These are phyloP conservation scores for Cylindrotheca closterium DNA, from an alignment of 108 stramenopile genomes.

Conservation along the genomic window DNA sequence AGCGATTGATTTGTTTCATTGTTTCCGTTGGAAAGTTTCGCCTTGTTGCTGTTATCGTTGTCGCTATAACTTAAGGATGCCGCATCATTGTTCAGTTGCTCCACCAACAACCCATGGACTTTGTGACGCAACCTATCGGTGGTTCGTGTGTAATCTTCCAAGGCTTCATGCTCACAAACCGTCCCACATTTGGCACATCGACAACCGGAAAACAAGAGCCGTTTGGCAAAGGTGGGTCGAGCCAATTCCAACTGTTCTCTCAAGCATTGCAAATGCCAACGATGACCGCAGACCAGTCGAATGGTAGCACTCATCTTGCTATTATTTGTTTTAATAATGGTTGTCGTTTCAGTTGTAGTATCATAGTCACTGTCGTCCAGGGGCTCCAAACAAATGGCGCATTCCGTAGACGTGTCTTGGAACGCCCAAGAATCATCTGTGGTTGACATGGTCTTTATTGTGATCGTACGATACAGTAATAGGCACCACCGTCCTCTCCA, in stretches of 20 bases:
- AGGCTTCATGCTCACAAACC: slow-evolving; percentile 47
- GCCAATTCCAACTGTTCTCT: slow-evolving; percentile 52
- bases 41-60: background rate
- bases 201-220: slow-evolving; percentile 61
- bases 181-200: slow-evolving; percentile 65
- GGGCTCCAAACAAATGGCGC: slow-evolving; percentile 64
- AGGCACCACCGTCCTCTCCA: too few species aligned
- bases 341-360: background rate
- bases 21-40: slow-evolving; percentile 10
- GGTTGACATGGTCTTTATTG: too few species aligned
- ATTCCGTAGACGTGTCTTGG: slow-evolving; percentile 56
- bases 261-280: slow-evolving; percentile 55
- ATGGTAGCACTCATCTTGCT: too few species aligned
- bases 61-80: slow-evolving; percentile 17
- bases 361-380: slow-evolving; percentile 14
- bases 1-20: background rate
- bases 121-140: slow-evolving; percentile 52
- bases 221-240: slow-evolving; percentile 34
- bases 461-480: too few species aligned
- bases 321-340: background rate
- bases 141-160: slow-evolving; percentile 51
- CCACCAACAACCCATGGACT: slow-evolving; percentile 51
- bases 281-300: slow-evolving; percentile 57
- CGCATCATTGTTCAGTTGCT: slow-evolving; percentile 47
- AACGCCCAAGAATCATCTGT: too few species aligned